Conservation (phyloP, 1,284 basidiomycete genomes). For the Trametes pubescens region DNA sequence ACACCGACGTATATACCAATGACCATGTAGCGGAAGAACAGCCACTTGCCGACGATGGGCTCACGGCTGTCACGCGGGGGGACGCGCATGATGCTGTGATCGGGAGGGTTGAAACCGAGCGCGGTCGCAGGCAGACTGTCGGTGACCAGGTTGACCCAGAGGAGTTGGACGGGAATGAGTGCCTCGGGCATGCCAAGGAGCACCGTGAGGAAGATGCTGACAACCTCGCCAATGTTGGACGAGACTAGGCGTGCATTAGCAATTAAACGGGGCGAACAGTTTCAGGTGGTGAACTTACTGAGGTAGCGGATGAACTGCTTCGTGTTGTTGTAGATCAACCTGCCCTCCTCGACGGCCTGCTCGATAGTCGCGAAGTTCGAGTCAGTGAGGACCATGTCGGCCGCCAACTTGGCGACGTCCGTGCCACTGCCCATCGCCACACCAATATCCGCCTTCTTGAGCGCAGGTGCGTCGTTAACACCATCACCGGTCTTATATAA, state of each 20-base stretch:
- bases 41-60: conserved; percentile 91
- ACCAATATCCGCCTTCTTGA: conserved; percentile 98
- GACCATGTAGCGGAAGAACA: conserved; percentile 95
- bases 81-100: conserved; percentile 95
- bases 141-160: conserved; percentile 97
- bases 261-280: no score
- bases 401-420: conserved; percentile 97
- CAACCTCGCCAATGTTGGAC: conserved; percentile 98
- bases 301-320: conserved; percentile 97
- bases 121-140: conserved; percentile 98
- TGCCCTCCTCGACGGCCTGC: conserved; percentile 94
- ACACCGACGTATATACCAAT: conserved; percentile 94
- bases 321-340: conserved; percentile 98
- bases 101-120: conserved; percentile 96
- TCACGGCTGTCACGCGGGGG: conserved; percentile 90
- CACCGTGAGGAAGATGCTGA: conserved; percentile 97
- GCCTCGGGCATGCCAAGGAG: conserved; percentile 98
- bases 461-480: conserved; percentile 96
- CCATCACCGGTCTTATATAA: conserved; percentile 82
- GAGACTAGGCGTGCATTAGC: conserved; percentile 63
- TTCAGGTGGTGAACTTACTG: conserved; percentile 58
- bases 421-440: conserved; percentile 99
- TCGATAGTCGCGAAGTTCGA: conserved; percentile 95
- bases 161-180: conserved; percentile 95
- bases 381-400: conserved; percentile 94